Percentiles rank a stretch among this genome's conserved stretches.
Evolutionary conservation across 352 stramenopile species (phyloP).

Genomic region (Globisporangium emineosum): DNA sequence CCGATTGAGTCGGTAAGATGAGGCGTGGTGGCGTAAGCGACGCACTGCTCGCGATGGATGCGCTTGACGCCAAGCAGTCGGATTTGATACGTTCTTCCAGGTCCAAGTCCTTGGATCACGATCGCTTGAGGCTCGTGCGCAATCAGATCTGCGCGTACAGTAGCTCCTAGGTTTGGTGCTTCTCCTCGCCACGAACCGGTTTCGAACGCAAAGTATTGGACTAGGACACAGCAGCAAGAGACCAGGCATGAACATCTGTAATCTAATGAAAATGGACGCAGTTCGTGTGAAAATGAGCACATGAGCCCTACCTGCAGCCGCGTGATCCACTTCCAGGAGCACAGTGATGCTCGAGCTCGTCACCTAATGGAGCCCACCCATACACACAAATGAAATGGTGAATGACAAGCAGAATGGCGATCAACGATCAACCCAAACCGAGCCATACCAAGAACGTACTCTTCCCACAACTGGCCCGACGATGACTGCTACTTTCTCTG

Average conservation of each 20-base stretch:
- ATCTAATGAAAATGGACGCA: background rate
- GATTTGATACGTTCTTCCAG: constrained; percentile 34
- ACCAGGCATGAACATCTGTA: background rate
- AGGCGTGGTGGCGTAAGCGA: constrained; percentile 27
- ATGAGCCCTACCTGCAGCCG: constrained; percentile 10
- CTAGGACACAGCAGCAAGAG: background rate
- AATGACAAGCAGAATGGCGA: background rate
- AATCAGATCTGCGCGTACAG: constrained; percentile 8
- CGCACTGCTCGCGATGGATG: constrained; percentile 27
- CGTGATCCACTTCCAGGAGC: constrained; percentile 36
- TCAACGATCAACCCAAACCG: background rate
- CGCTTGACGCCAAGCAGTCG: constrained; percentile 38
- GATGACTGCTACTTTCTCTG: constrained; percentile 28
- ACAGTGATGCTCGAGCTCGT: constrained; percentile 21
- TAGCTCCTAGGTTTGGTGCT: background rate
- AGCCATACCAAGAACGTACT: constrained; percentile 13
- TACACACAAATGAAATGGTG: background rate
- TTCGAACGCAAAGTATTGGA: constrained; percentile 39
- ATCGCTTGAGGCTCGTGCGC: constrained; percentile 23
- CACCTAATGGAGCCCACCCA: constrained; percentile 21
- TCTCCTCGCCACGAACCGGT: background rate
- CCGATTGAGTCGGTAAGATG: background rate
- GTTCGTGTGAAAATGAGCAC: background rate
- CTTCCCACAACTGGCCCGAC: constrained; percentile 40
- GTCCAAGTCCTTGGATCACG: constrained; percentile 18